phyloP scores from a whole-genome alignment of 495 filamentous ascomycete species.

The Wilcoxina mikolae region DNA sequence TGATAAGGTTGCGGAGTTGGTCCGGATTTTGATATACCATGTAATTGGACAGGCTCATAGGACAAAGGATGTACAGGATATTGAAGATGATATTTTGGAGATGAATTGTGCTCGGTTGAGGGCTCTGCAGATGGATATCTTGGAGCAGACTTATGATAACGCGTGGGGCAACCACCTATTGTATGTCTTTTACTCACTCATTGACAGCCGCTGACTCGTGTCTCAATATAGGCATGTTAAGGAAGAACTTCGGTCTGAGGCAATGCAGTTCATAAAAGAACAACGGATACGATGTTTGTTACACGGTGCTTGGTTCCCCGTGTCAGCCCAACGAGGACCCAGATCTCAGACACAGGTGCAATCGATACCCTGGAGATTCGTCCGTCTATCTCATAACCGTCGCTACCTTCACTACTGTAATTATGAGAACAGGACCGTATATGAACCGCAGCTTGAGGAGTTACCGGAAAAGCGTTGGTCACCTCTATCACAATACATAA shows the following conservation, averaged over 20 bases:
- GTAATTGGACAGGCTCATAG: slow-evolving; percentile 72
- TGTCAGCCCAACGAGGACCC: slow-evolving; percentile 19
- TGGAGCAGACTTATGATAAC: slow-evolving; percentile 83
- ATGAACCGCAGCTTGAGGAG: slow-evolving; percentile 56
- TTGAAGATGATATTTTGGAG: slow-evolving; percentile 75
- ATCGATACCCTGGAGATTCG: slow-evolving; percentile 52
- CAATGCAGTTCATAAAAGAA: slow-evolving; percentile 89
- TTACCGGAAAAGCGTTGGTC: slow-evolving; percentile 60
- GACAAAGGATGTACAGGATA: slow-evolving; percentile 71
- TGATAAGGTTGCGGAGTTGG: slow-evolving; percentile 76
- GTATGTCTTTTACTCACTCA: slow-evolving; percentile 14
- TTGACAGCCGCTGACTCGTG: not conserved
- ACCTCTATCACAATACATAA: not conserved
- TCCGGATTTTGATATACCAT: slow-evolving; percentile 81
- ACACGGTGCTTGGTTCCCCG: slow-evolving; percentile 79
- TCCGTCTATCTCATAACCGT: slow-evolving; percentile 80
- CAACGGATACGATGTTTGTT: slow-evolving; percentile 88
- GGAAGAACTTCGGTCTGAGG: slow-evolving; percentile 85
- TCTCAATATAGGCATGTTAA: slow-evolving; percentile 53
- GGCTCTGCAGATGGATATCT: slow-evolving; percentile 84
- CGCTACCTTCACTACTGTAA: slow-evolving; percentile 84
- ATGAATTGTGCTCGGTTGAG: slow-evolving; percentile 65
- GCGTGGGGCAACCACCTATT: slow-evolving; percentile 80
- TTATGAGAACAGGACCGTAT: slow-evolving; percentile 49
- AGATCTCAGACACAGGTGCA: not conserved